Conservation (phyloP, 2,329 filamentous ascomycete species). For the Colletotrichum sp. region DNA sequence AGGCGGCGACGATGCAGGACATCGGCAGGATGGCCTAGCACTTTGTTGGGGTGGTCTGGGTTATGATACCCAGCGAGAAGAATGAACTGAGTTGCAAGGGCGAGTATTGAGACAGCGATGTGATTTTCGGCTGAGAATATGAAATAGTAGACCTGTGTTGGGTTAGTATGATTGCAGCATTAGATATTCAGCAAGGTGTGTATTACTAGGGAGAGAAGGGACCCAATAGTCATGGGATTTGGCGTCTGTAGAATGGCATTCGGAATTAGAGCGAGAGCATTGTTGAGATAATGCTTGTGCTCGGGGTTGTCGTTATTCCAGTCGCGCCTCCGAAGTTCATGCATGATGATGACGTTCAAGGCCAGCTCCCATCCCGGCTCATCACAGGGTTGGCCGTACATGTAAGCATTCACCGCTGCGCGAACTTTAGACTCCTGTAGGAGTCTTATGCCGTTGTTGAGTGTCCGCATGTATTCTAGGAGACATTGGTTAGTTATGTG, state of each 20-base stretch:
- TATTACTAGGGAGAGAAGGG: not conserved
- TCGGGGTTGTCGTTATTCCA: not conserved
- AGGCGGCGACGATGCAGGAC: slow-evolving; percentile 2
- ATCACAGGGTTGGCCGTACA: not conserved
- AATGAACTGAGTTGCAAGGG: not conserved
- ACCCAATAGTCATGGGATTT: not conserved
- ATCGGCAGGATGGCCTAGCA: not conserved
- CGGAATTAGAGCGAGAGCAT: not conserved
- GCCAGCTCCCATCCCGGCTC: not conserved
- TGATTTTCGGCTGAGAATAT: slow-evolving; percentile 10
- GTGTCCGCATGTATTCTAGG: not conserved
- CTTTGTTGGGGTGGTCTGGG: not conserved
- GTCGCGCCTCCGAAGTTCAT: not conserved
- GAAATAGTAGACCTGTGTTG: not conserved
- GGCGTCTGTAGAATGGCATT: not conserved
- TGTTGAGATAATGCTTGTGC: not conserved
- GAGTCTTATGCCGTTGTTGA: not conserved
- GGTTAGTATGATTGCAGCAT: accelerated
- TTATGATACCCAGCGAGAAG: slow-evolving; percentile 7
- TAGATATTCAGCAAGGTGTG: accelerated
- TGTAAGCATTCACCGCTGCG: not conserved
- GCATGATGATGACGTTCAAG: not conserved
- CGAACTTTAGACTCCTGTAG: not conserved
- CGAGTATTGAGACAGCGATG: not conserved
- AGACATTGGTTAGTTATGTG: accelerated